Base-by-base conservation (phyloP, 2,329 filamentous ascomycete genomes). In the Hortaea sp. region DNA sequence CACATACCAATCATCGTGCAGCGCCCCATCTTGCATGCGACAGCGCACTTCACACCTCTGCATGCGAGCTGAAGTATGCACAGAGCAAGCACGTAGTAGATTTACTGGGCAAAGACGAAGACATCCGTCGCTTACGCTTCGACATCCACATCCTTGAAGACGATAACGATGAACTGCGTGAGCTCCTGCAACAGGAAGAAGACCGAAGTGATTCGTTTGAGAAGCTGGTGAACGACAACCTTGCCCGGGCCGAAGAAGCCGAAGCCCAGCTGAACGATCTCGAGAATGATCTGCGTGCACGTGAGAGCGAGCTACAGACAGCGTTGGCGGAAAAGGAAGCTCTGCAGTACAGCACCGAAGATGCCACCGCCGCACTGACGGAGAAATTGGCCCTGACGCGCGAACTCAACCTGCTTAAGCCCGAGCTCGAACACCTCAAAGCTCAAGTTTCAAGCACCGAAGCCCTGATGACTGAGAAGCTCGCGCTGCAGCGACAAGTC, bases 401-500 rank as follows among this genome's bases (percentile, higher is more conserved):
- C 46, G 79, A 84, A 57, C 59, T 84, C 13, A 71, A 75, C 28
- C 69, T 66, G 5, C 56, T 83, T 46, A 77, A 76, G 55, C 75
- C 77, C 2, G 80, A 84, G 61, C 58, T 83, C 31, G 78, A 82
- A 51, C 77, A 80, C 57, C 66, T 84, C 10, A 75, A 73, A 52
- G 69, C 74, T 5, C 79, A 84, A 60, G 71, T 70, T 13, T 65
- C 69, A 30, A 71, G 73, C 10, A 79, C 89, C 45, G 81, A 88
- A 58, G 74, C 77, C 2, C 69, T 86, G 7, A 71, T 94, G 11
- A 73, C 83, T 1, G 88, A 94, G 61, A 95, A 94, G 63, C 72
- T 90, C 40, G 76, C 83, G 1, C 68, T 95, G 10, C 82, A 92
- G 60, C 81, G 85, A 41, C 85, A 92, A 65, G 65, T 95, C 29